A percentile compares a stretch with the other conserved stretches of the same genome.
These are phyloP conservation scores for Polygonum aviculare DNA, from an alignment of 148 eudicot species.

Conservation along the genomic window DNA sequence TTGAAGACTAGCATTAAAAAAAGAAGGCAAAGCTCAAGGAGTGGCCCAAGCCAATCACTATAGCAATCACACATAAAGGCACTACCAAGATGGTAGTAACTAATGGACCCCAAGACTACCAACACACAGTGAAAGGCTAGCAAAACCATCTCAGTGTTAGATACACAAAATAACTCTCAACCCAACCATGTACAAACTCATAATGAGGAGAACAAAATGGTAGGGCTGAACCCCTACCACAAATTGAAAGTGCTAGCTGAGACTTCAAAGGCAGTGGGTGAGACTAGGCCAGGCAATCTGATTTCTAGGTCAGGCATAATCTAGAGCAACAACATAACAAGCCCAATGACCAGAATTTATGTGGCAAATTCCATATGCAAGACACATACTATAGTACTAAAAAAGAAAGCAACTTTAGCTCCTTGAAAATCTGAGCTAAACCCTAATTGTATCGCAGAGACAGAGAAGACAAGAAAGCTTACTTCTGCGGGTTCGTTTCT, in stretches of 20 bases:
- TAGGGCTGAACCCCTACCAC: background rate
- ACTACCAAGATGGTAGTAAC: background rate
- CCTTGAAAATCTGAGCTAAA: background rate
- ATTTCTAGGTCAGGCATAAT: background rate
- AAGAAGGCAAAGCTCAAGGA: background rate
- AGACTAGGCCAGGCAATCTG: background rate
- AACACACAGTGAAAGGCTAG: background rate
- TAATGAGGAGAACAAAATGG: background rate
- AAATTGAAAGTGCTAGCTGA: background rate
- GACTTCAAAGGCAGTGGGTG: background rate
- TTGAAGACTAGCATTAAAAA: background rate
- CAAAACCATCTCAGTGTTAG: background rate
- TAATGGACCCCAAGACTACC: background rate
- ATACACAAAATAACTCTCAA: background rate
- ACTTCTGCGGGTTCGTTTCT: slow-evolving; percentile 86
- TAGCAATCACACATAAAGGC: background rate
- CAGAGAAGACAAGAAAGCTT: slow-evolving; percentile 13
- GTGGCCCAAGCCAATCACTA: background rate
- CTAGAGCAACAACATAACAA: background rate
- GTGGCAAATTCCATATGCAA: background rate
- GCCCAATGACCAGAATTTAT: background rate
- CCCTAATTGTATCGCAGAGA: background rate
- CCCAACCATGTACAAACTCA: background rate
- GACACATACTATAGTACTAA: background rate
- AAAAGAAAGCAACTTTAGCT: background rate